Base-by-base conservation (phyloP, 2,329 filamentous ascomycete genomes). In the Fusarium sarcochroum region DNA sequence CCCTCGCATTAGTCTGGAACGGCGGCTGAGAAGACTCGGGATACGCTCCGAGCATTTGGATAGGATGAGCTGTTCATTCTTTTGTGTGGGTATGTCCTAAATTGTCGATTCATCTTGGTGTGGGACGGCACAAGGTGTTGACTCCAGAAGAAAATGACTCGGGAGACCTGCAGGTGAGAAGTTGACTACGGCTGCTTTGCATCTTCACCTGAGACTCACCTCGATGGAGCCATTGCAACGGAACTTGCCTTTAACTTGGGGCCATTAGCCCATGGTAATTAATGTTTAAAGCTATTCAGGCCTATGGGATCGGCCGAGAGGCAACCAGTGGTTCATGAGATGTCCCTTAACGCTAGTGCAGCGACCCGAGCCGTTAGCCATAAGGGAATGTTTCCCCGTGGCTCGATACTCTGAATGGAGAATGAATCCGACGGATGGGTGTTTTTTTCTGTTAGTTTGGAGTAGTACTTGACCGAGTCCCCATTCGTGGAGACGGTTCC, bases 351-450 rank as follows among this genome's bases (percentile, higher is more conserved):
- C 52, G 40, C 63, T 70, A 68, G 66, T 34, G 52, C 47, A 62
- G 51, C 66, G 69, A 66, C 44, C 66, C 63, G 69, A 68, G 59
- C 69, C 66, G 65, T 66, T 58, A 45, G 59, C 30, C 21, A 38
- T 15, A 17, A 18, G 25, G 34, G 27, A 56, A 41, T 18, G n/a
- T 25, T 37, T 25, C 46, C 35, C 57, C 47, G 57, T 23, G 30
- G 41, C 21, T 23, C 35, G 20, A 17, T 9, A 34, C 9, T 25
- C 58, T 32, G n/a, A 25, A 30, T 48, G 11, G 17, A 42, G 49
- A 20, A 48, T 20, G 7, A 30, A 23, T n/a, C 34, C 58, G 32
- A 44, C 7, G 23, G 32, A 32, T 25, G 42, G 18, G 20, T 14
- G 35, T 46, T 17, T 30, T 7, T 27, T 20, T 27, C 20, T 27